phyloP scores from a whole-genome alignment of 2,329 filamentous ascomycete genomes.

The Talaromyces verruculosus region DNA sequence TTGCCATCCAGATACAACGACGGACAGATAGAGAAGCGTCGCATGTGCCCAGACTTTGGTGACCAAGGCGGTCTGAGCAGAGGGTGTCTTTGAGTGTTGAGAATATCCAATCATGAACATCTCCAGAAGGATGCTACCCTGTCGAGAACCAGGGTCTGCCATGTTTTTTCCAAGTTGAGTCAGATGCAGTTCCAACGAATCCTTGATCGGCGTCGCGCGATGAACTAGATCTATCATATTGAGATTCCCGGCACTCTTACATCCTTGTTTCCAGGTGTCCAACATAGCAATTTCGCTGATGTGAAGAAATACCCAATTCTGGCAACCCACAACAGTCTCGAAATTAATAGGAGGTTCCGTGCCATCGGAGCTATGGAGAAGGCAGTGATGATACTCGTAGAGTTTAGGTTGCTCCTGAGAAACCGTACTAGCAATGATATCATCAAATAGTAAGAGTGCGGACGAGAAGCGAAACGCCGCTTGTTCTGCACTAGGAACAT shows the following conservation, averaged over 20 bases:
- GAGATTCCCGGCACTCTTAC: conserved; percentile 27
- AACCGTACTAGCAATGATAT: conserved; percentile 38
- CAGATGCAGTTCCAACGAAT: conserved; percentile 6
- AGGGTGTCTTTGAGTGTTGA: not conserved
- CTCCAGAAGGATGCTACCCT: conserved; percentile 11
- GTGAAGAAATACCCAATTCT: conserved; percentile 59
- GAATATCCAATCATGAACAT: not conserved
- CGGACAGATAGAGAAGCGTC: conserved; percentile 9
- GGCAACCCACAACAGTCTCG: conserved; percentile 55
- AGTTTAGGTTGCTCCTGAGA: conserved; percentile 34
- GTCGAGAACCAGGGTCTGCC: not conserved
- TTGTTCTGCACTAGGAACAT: conserved; percentile 37
- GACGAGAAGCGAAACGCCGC: conserved; percentile 40
- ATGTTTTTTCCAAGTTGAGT: not conserved
- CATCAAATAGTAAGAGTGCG: conserved; percentile 36
- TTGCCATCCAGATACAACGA: conserved; percentile 18
- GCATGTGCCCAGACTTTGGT: conserved; percentile 17
- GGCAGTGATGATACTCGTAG: conserved; percentile 23
- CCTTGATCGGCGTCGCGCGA: conserved; percentile 16
- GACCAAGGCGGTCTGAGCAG: conserved; percentile 7
- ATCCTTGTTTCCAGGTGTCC: conserved; percentile 57
- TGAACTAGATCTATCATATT: conserved; percentile 16
- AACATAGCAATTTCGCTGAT: conserved; percentile 57
- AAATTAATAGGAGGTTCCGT: conserved; percentile 40
- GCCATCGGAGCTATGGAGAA: conserved; percentile 27